Conservation (phyloP, 345 rosid genomes). For the Aegle marmelos region DNA sequence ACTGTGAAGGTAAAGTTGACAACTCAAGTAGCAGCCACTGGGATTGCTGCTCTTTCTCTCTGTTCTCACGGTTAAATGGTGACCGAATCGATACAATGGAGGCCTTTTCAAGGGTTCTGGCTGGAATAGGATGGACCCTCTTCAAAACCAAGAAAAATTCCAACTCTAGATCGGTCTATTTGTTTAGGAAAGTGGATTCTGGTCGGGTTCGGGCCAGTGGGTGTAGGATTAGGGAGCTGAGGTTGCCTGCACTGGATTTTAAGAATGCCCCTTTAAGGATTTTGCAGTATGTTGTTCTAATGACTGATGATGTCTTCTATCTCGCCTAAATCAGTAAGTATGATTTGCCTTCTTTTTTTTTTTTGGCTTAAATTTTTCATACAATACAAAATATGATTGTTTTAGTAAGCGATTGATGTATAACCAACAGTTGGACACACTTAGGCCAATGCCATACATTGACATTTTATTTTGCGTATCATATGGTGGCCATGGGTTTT, state of each 20-base stretch:
- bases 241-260: conserved; percentile 64
- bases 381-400: too few species aligned
- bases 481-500: background rate
- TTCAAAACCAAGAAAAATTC: conserved; percentile 49
- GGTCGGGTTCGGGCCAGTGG: conserved; percentile 40
- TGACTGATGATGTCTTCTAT: conserved; percentile 58
- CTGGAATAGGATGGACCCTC: conserved; percentile 66
- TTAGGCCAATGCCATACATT: background rate
- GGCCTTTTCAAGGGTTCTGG: conserved; percentile 50
- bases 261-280: conserved; percentile 67
- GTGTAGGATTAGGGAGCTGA: conserved; percentile 60
- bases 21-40: conserved; percentile 40
- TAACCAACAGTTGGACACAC: background rate
- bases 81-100: conserved; percentile 58
- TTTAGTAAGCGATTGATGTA: too few species aligned
- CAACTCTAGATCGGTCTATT: conserved; percentile 25
- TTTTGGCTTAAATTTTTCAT: background rate
- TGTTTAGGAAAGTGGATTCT: conserved; percentile 67
- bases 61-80: conserved; percentile 43
- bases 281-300: conserved; percentile 60
- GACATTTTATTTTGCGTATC: background rate
- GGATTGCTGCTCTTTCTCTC: conserved; percentile 72
- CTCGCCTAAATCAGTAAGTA: conserved; percentile 36
- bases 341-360: too few species aligned
- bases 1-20: conserved; percentile 1